Base-by-base conservation (phyloP, 129 eudicot species). In the Centella asiatica region DNA sequence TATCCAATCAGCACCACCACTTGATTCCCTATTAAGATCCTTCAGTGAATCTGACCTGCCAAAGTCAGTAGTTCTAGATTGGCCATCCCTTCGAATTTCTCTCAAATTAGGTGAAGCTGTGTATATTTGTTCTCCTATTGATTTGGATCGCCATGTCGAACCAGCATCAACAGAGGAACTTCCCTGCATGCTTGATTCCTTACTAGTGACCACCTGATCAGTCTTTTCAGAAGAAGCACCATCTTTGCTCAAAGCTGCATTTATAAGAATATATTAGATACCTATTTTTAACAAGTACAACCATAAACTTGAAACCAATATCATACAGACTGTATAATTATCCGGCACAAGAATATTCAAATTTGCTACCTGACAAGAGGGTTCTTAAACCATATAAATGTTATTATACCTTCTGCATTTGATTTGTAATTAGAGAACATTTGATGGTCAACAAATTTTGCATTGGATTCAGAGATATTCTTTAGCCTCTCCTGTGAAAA, bases 121-220 rank as follows among this genome's bases (percentile, higher is more conserved):
- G 52, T 75, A 67, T 22, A 69, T 40, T 14, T 78, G 85, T 50
- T 80, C 83, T 52, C 72, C 78, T 2, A 78, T 32, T 4, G 97
- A 83, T 42, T 52, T 51, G 22, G 87, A 76, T 54, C 77, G 68
- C 97, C 95, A 90, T 36, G 73, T 46, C 56, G 75, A 62, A 27
- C 70, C 75, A 15, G 86, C 66, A 17, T 75, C 78, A 66, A 55
- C 74, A 26, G 72, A 74, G 37, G 71, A 46, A 49, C 54, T 46
- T 26, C 84, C 95, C 15, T 73, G 84, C 48, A 57, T 24, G 53
- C 70, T 73, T 62, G 85, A 54, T 48, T 80, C 95, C 64, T 81
- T 74, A 57, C 60, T 45, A 7, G 26, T 57, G 34, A 65, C 54
- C 46, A 63, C 75, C 40, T 82, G 85, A 67, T 79, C 84, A 27